Percentiles rank a stretch among this genome's conserved stretches.
Conservation (phyloP, 1,284 basidiomycete genomes). For the Sutorius eximius region DNA sequence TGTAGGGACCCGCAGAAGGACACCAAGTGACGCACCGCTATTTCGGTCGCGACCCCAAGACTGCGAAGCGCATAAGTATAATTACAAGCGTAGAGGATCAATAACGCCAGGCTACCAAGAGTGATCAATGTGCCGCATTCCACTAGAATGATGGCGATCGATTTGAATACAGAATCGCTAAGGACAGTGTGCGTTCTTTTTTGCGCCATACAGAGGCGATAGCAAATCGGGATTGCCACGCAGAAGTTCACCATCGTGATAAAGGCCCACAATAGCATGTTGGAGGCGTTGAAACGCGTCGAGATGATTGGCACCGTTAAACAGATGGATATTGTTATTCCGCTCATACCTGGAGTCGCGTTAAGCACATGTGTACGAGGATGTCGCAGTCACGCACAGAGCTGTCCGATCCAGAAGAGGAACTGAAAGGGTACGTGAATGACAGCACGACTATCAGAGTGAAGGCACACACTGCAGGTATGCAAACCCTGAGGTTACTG, state of each 20-base stretch:
- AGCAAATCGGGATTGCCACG: constrained; percentile 14
- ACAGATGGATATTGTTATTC: not conserved
- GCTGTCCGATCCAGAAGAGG: constrained; percentile 18
- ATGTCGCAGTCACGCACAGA: constrained; percentile 8
- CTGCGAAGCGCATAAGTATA: not conserved
- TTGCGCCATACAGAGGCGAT: constrained; percentile 19
- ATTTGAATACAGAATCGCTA: constrained; percentile 6
- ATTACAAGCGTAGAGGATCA: constrained; percentile 6
- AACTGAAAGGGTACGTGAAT: constrained; percentile 3
- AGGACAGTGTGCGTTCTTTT: constrained; percentile 5
- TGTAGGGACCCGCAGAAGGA: too few relatives aligned
- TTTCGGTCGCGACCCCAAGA: constrained; percentile 18
- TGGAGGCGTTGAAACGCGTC: not conserved
- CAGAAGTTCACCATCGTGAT: constrained; percentile 14
- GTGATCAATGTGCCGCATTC: constrained; percentile 19
- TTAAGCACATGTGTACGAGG: not conserved
- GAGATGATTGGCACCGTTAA: not conserved
- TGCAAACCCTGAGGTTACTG: constrained; percentile 8
- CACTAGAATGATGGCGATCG: constrained; percentile 13
- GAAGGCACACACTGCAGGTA: constrained; percentile 17
- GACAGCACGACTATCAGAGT: too few relatives aligned
- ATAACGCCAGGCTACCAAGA: constrained; percentile 5
- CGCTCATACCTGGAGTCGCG: constrained; percentile 5
- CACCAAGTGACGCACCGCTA: constrained; percentile 11
- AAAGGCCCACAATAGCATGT: constrained; percentile 16